Evolutionary conservation across 2,329 filamentous ascomycete genomes (phyloP).

Genomic region (Lasiodiplodia citricola): DNA sequence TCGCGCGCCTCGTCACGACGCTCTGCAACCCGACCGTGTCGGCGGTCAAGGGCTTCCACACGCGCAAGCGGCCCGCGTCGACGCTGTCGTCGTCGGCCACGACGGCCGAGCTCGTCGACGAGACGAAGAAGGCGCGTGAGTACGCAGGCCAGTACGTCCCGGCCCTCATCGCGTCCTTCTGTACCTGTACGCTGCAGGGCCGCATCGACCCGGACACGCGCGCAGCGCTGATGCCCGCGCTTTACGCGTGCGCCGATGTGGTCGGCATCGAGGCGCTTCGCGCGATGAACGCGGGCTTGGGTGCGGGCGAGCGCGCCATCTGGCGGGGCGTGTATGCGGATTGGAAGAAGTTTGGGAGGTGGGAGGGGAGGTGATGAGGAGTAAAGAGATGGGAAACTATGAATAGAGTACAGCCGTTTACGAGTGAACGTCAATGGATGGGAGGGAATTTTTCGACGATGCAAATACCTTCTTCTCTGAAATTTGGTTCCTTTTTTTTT

Average conservation of each 20-base stretch:
- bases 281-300: slow-evolving; percentile 46
- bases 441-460: neutral
- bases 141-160: slow-evolving; percentile 63
- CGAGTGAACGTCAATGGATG: slow-evolving; percentile 4
- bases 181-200: slow-evolving; percentile 56
- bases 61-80: slow-evolving; percentile 29
- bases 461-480: neutral
- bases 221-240: slow-evolving; percentile 63
- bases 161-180: slow-evolving; percentile 63
- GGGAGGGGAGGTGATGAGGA: slow-evolving; percentile 26
- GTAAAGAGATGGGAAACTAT: neutral
- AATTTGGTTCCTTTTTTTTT: neutral
- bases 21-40: slow-evolving; percentile 67
- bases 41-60: slow-evolving; percentile 54
- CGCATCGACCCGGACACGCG: slow-evolving; percentile 59
- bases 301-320: slow-evolving; percentile 39
- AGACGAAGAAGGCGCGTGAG: slow-evolving; percentile 63
- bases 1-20: slow-evolving; percentile 62
- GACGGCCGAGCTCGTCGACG: slow-evolving; percentile 57
- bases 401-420: neutral
- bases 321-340: slow-evolving; percentile 46
- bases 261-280: slow-evolving; percentile 40
- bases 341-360: slow-evolving; percentile 39
- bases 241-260: slow-evolving; percentile 46
- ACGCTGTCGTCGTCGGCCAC: slow-evolving; percentile 12